Evolutionary conservation across 1,139 yeast species (phyloP).

Genomic region (Hansenula sp.): DNA sequence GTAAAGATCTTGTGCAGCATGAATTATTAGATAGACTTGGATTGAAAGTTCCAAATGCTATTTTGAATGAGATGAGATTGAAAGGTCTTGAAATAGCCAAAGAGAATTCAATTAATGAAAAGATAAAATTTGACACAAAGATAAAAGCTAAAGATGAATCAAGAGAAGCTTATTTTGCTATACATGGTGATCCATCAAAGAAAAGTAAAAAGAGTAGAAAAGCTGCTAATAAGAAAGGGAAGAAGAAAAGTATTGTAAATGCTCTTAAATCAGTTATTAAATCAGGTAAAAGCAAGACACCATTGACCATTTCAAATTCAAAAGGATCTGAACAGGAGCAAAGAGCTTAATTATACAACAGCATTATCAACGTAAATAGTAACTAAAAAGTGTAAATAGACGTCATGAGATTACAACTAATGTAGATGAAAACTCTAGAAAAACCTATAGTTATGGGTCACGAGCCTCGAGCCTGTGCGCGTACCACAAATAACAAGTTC

Average conservation of each 20-base stretch:
- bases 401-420: background rate
- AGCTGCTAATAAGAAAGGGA: background rate
- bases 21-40: slow-evolving; percentile 54
- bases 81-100: slow-evolving; percentile 19
- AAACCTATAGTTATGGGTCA: too few relatives aligned
- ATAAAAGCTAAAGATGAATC: background rate
- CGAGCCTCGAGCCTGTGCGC: background rate
- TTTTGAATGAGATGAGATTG: slow-evolving; percentile 54
- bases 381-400: background rate
- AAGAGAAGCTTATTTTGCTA: too few relatives aligned
- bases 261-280: background rate
- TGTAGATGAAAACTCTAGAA: too few relatives aligned
- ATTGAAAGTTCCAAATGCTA: slow-evolving; percentile 62
- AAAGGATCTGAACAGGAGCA: background rate
- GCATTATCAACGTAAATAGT: background rate
- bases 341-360: too few relatives aligned
- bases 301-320: too few relatives aligned
- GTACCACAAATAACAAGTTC: too few relatives aligned
- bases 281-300: background rate
- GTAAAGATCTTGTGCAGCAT: slow-evolving; percentile 51
- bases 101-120: background rate
- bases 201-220: background rate
- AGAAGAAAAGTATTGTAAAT: background rate
- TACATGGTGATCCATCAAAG: too few relatives aligned
- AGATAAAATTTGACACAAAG: slow-evolving; percentile 1